Percentiles rank a stretch among this genome's conserved stretches.
Conservation (phyloP, 2,329 filamentous ascomycete species). For the Aspergillus pseudonomiae region DNA sequence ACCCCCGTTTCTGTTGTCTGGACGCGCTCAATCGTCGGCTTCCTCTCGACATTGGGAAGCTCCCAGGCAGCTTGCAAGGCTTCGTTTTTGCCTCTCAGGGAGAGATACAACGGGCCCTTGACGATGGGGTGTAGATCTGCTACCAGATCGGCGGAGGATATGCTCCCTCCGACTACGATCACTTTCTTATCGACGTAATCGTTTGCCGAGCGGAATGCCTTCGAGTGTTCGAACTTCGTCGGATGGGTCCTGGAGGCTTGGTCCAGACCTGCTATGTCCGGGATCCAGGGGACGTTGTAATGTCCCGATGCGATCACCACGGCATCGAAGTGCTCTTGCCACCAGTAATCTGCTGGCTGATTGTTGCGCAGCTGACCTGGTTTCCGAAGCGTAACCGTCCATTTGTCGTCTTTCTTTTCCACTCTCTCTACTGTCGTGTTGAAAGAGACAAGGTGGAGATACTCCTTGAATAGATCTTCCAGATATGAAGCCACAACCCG, state of each 20-base stretch:
- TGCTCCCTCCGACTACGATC: slow-evolving; percentile 32
- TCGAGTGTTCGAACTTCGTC: slow-evolving; percentile 41
- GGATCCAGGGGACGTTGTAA: slow-evolving; percentile 45
- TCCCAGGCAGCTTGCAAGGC: slow-evolving; percentile 23
- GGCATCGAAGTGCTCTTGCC: slow-evolving; percentile 46
- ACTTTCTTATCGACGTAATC: slow-evolving; percentile 42
- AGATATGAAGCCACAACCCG: slow-evolving; percentile 26
- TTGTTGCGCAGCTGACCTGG: slow-evolving; percentile 13
- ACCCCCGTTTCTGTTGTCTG: neutral
- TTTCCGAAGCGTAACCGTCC: slow-evolving; percentile 34
- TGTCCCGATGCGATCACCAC: slow-evolving; percentile 48
- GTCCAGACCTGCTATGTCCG: slow-evolving; percentile 38
- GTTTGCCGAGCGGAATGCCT: slow-evolving; percentile 36
- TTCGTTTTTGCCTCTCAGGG: slow-evolving; percentile 25
- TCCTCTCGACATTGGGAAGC: slow-evolving; percentile 27
- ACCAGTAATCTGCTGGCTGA: slow-evolving; percentile 37
- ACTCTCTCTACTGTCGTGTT: slow-evolving; percentile 36
- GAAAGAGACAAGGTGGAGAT: slow-evolving; percentile 32
- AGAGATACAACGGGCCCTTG: slow-evolving; percentile 24
- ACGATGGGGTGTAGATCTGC: slow-evolving; percentile 29
- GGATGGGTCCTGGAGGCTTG: slow-evolving; percentile 36
- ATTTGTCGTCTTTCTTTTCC: slow-evolving; percentile 27
- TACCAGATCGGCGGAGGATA: slow-evolving; percentile 34
- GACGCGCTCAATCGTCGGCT: slow-evolving; percentile 22
- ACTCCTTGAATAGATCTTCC: slow-evolving; percentile 29